phyloP scores from a whole-genome alignment of 768 basidiomycete species.

The Phaeolepiota aurea region DNA sequence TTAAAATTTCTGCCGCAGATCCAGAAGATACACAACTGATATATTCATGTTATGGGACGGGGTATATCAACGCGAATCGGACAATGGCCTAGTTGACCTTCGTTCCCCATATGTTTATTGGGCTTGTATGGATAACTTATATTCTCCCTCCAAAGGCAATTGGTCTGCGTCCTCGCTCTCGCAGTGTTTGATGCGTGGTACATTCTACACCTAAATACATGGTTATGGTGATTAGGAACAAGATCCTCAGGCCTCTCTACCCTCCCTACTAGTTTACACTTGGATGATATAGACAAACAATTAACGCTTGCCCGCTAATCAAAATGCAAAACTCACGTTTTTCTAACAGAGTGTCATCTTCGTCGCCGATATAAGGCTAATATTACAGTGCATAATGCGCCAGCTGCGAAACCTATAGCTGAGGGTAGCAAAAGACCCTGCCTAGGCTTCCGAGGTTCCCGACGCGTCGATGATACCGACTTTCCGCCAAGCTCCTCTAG shows the following conservation, averaged over 20 bases:
- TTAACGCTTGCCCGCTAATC: no score
- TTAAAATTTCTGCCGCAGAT: slow-evolving; percentile 75
- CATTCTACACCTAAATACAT: no score
- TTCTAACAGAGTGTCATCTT: not conserved
- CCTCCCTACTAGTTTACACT: no score
- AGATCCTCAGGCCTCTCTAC: no score
- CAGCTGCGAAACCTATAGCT: slow-evolving; percentile 31
- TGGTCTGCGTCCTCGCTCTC: no score
- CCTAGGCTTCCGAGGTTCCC: not conserved
- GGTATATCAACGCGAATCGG: slow-evolving; percentile 85
- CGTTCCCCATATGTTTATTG: no score
- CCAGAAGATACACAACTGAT: slow-evolving; percentile 52
- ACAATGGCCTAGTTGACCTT: slow-evolving; percentile 57
- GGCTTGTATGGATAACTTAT: no score
- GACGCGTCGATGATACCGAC: not conserved
- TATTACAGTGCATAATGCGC: slow-evolving; percentile 24
- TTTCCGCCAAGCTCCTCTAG: slow-evolving; percentile 31
- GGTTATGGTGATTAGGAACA: no score
- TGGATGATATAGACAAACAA: no score
- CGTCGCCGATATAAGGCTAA: not conserved
- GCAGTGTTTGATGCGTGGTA: no score
- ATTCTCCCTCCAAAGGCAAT: no score
- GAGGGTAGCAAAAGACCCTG: slow-evolving; percentile 14
- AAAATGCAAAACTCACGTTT: no score
- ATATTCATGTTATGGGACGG: slow-evolving; percentile 88